Conservation (phyloP, 179 eudicot species). For the Beta lomatogona region DNA sequence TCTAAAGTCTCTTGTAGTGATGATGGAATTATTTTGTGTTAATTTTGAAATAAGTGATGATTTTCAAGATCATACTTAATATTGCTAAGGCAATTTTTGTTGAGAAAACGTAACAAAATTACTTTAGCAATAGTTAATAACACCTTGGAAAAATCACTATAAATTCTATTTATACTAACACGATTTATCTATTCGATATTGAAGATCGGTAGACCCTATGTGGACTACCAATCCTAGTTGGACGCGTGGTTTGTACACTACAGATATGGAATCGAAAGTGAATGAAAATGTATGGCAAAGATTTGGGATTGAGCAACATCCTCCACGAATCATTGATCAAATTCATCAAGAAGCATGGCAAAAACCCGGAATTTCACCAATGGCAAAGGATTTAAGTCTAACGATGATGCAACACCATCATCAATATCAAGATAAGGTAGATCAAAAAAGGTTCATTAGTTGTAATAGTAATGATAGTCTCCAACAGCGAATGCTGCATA, state of each 20-base stretch:
- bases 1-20: background rate
- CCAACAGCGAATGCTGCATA: constrained; percentile 23
- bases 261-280: constrained; percentile 10
- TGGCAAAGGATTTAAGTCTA: constrained; percentile 4
- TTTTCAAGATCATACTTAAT: background rate
- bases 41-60: background rate
- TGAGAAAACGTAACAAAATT: background rate
- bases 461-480: constrained; percentile 14
- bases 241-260: constrained; percentile 32
- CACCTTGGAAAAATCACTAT: background rate
- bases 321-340: constrained; percentile 15
- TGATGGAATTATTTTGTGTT: background rate
- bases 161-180: background rate
- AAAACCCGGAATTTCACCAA: constrained; percentile 7
- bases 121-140: background rate
- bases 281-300: constrained; percentile 23
- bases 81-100: background rate
- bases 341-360: constrained; percentile 8
- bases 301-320: constrained; percentile 10
- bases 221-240: constrained; percentile 35
- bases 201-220: constrained; percentile 44
- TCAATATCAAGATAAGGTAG: background rate
- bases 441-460: constrained; percentile 12
- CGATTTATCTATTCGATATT: constrained; percentile 3
- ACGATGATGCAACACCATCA: background rate